A percentile compares a stretch with the other conserved stretches of the same genome.
Evolutionary conservation across 2,329 filamentous ascomycete species (phyloP).

Genomic region (Westerdykella sp.): DNA sequence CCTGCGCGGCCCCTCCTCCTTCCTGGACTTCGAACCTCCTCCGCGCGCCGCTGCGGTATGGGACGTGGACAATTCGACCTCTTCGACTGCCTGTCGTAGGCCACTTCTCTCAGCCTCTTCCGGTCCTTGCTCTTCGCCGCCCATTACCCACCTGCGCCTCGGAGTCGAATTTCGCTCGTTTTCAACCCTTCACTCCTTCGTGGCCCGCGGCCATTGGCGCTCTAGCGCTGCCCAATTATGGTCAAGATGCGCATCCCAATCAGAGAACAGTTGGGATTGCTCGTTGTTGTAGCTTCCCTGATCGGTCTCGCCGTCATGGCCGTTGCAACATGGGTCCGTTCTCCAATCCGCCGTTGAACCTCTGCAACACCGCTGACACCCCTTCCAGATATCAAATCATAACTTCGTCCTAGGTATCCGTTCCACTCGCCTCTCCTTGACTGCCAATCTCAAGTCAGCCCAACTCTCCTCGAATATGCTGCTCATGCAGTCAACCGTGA

Average conservation of each 20-base stretch:
- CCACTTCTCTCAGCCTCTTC: background rate
- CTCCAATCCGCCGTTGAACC: background rate
- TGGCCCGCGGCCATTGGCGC: background rate
- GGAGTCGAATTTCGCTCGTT: background rate
- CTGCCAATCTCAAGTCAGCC: conserved; percentile 79
- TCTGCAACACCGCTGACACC: conserved; percentile 5
- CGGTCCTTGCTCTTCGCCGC: background rate
- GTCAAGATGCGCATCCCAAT: conserved; percentile 76
- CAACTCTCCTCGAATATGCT: conserved; percentile 73
- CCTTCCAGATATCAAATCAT: conserved; percentile 51
- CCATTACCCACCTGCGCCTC: background rate
- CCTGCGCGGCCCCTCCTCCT: background rate
- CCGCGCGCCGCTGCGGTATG: background rate
- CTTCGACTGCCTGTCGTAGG: background rate
- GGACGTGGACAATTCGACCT: background rate
- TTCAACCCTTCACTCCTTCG: background rate
- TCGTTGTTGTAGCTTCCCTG: conserved; percentile 71
- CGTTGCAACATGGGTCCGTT: conserved; percentile 58
- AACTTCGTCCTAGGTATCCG: conserved; percentile 54
- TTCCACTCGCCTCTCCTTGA: conserved; percentile 61
- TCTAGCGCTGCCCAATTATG: conserved; percentile 13
- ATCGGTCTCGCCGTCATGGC: conserved; percentile 71
- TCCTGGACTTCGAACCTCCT: background rate
- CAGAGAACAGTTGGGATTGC: conserved; percentile 73
- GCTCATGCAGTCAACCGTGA: conserved; percentile 68